phyloP scores from a whole-genome alignment of 208 protist genomes.

The Sergeia podlipaevii region DNA sequence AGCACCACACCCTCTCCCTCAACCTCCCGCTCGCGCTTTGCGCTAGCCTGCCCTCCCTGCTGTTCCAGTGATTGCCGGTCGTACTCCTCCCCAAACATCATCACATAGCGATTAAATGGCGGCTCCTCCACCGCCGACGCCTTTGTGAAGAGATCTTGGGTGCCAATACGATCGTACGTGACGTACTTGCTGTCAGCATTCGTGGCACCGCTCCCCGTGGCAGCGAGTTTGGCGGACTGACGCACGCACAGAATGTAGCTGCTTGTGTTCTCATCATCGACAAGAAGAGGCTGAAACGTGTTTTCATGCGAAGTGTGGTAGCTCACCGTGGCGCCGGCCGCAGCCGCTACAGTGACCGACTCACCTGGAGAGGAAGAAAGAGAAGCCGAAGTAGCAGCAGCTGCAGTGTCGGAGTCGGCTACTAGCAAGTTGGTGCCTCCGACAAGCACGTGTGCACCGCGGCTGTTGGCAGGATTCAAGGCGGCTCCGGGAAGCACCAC shows the following conservation, averaged over 20 bases:
- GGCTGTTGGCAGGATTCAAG: slow-evolving; percentile 16
- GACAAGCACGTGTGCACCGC: slow-evolving; percentile 62
- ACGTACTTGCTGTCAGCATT: slow-evolving; percentile 50
- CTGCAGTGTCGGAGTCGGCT: slow-evolving; percentile 51
- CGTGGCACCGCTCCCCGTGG: slow-evolving; percentile 18
- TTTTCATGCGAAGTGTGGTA: slow-evolving; percentile 59
- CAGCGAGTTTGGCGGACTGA: slow-evolving; percentile 5
- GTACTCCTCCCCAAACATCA: no score
- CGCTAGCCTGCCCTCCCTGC: slow-evolving; percentile 1
- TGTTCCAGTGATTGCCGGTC: slow-evolving; percentile 16
- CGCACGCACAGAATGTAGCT: slow-evolving; percentile 57
- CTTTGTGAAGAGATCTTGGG: slow-evolving; percentile 60
- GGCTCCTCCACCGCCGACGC: slow-evolving; percentile 42
- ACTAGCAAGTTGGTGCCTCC: slow-evolving; percentile 61
- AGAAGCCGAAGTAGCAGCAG: no score
- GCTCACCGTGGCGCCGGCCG: slow-evolving; percentile 28
- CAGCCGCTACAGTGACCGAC: no score
- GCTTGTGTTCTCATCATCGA: slow-evolving; percentile 54
- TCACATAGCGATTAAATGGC: slow-evolving; percentile 49
- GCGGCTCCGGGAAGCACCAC: slow-evolving; percentile 54
- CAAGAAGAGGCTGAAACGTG: slow-evolving; percentile 57
- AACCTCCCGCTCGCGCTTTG: no score
- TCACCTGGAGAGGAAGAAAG: no score
- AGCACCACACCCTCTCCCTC: no score
- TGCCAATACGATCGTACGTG: slow-evolving; percentile 61